These are phyloP conservation scores for Cydonia oblonga DNA, from an alignment of 331 rosid genomes.

Conservation along the genomic window DNA sequence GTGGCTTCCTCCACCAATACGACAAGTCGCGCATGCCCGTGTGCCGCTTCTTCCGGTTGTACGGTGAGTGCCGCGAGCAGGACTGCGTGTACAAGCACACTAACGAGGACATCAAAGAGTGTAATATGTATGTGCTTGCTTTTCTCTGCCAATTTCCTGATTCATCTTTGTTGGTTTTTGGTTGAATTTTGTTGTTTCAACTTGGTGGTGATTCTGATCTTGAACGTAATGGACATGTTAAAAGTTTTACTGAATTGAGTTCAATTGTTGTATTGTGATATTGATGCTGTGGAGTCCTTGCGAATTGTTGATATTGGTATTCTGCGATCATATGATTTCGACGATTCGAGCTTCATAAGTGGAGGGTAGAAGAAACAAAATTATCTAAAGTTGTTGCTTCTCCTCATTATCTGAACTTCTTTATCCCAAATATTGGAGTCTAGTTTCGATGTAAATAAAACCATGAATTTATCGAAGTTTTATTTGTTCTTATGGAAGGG, in stretches of 20 bases:
- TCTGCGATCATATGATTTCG: neutral
- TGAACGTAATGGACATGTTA: neutral
- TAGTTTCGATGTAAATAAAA: neutral
- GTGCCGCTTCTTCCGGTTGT: constrained; percentile 79
- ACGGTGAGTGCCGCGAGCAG: constrained; percentile 97
- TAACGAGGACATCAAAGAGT: constrained; percentile 95
- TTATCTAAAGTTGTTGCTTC: neutral
- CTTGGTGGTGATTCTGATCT: neutral
- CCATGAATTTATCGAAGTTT: neutral
- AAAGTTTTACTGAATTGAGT: neutral
- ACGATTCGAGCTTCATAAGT: neutral
- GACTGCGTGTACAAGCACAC: constrained; percentile 98
- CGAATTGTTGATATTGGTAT: neutral
- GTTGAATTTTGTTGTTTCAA: neutral
- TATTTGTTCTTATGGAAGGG: neutral
- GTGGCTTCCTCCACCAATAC: constrained; percentile 94
- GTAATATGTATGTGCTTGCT: constrained; percentile 59
- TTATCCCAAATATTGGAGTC: neutral
- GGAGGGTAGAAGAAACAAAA: neutral
- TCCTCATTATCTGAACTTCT: neutral
- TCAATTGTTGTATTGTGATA: neutral
- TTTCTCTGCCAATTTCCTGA: neutral
- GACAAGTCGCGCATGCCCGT: constrained; percentile 98
- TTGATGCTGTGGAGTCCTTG: neutral
- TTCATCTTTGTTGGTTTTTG: neutral